Evolutionary conservation across 495 filamentous ascomycete genomes (phyloP), one percentile per base, ranked within the genome.

Genomic region (Daldinia vernicosa): DNA sequence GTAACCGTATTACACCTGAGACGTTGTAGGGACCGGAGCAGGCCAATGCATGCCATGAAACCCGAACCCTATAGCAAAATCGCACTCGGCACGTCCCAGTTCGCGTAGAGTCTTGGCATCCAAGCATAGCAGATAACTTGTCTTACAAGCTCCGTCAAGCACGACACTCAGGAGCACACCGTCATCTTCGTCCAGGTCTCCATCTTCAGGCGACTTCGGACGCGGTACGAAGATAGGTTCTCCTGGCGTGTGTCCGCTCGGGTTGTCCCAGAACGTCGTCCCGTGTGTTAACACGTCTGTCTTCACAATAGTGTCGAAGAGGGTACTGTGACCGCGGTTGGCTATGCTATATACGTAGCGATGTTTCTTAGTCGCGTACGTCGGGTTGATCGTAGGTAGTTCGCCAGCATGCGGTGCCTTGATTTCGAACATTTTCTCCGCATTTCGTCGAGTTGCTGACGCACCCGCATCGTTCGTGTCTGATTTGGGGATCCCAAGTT

Each of bases 171-270:
- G 76, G 53, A 94, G 75, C 1, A 93, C 86, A 0, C 92, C 92
- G 37, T 91, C 89, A 73, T 95, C 92, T 70, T 91, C 89, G 22
- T 82, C 85, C 6, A 71, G 70, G 1, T 63, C 57, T 8, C 52
- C 19, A 11, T 53, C 39, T n/a, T 17, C 40, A 0, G 76, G 77
- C 11, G 64, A 43, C 2, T 19, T 67, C 1, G 85, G 84, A 28
- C 88, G 79, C 0, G 87, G 81, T 0, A 94, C 81, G 66, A 95
- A 94, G 51, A 94, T 89, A 0, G 91, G 83, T 72, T 95, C 92
- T 3, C 91, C 89, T 0, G 92, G 90, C 0, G 86, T 90, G 55
- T 93, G 90, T 0, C 85, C 90, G 53, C 85, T 81, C 12, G 76
- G 75, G 11, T 75, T 79, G 2, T 80, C 77, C 92, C 89, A 93